Conservation (phyloP, 1,284 basidiomycete genomes). For the Quambalaria eucalypti region DNA sequence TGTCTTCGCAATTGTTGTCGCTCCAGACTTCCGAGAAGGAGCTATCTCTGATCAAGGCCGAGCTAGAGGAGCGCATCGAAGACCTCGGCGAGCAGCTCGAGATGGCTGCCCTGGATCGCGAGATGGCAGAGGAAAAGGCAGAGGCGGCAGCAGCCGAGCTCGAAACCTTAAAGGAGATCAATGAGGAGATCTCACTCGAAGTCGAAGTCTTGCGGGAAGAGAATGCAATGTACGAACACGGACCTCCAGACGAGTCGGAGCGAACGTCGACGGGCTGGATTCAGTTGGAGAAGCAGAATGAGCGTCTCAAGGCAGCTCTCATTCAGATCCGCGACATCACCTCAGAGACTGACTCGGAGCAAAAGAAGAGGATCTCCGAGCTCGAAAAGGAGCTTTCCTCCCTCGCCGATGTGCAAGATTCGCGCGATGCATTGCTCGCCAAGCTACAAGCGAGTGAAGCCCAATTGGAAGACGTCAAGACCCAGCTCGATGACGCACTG, state of each 20-base stretch:
- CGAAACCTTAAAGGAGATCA: slow-evolving; percentile 65
- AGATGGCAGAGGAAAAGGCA: slow-evolving; percentile 87
- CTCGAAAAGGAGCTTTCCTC: slow-evolving; percentile 71
- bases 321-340: slow-evolving; percentile 76
- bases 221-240: slow-evolving; percentile 42
- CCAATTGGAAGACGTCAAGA: slow-evolving; percentile 85
- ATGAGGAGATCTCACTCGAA: slow-evolving; percentile 77
- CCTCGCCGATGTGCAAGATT: slow-evolving; percentile 17
- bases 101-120: slow-evolving; percentile 89
- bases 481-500: slow-evolving; percentile 87
- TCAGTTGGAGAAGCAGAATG: slow-evolving; percentile 92
- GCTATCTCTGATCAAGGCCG: slow-evolving; percentile 55
- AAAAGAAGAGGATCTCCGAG: slow-evolving; percentile 69
- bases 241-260: slow-evolving; percentile 4
- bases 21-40: slow-evolving; percentile 2
- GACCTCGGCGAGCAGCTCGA: slow-evolving; percentile 83
- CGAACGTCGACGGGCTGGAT: slow-evolving; percentile 49
- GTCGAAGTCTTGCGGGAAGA: slow-evolving; percentile 64
- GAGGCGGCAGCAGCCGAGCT: slow-evolving; percentile 70
- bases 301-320: slow-evolving; percentile 84
- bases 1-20: not conserved
- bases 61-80: slow-evolving; percentile 56
- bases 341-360: slow-evolving; percentile 75
- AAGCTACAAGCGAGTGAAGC: slow-evolving; percentile 55
- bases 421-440: slow-evolving; percentile 20